Conservation (phyloP, 2,329 filamentous ascomycete species). For the Xylaria sp. region DNA sequence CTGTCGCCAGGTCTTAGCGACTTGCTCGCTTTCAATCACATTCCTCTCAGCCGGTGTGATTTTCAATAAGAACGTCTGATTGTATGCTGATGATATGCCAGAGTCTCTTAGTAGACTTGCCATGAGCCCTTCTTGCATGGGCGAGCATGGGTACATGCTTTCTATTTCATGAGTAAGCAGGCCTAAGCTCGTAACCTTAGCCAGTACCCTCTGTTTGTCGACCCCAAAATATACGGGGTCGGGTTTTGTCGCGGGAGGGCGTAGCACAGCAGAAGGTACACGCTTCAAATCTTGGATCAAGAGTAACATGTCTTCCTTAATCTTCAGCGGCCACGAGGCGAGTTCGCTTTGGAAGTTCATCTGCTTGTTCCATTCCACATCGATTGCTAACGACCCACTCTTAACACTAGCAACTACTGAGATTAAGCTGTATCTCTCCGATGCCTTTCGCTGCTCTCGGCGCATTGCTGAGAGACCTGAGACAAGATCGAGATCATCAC, state of each 20-base stretch:
- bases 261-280: not conserved
- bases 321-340: slow-evolving; percentile 9
- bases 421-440: slow-evolving; percentile 26
- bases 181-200: slow-evolving; percentile 5
- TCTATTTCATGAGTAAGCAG: slow-evolving; percentile 12
- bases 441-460: slow-evolving; percentile 17
- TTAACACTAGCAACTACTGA: slow-evolving; percentile 18
- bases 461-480: slow-evolving; percentile 20
- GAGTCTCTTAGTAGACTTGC: slow-evolving; percentile 22
- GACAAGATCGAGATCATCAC: slow-evolving; percentile 12
- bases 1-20: slow-evolving; percentile 15
- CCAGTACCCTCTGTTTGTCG: slow-evolving; percentile 9
- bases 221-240: slow-evolving; percentile 2
- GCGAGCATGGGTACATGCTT: slow-evolving; percentile 26
- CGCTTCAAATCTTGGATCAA: not conserved
- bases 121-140: slow-evolving; percentile 25
- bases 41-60: slow-evolving; percentile 4
- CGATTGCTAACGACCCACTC: slow-evolving; percentile 20
- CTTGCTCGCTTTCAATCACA: slow-evolving; percentile 8
- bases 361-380: slow-evolving; percentile 22
- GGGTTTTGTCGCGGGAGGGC: not conserved
- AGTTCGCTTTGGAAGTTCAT: slow-evolving; percentile 24
- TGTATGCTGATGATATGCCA: slow-evolving; percentile 13
- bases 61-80: slow-evolving; percentile 19
- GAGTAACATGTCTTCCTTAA: slow-evolving; percentile 1